These are phyloP conservation scores for Austropuccinia psidii DNA, from an alignment of 1,284 basidiomycete genomes.

Conservation along the genomic window DNA sequence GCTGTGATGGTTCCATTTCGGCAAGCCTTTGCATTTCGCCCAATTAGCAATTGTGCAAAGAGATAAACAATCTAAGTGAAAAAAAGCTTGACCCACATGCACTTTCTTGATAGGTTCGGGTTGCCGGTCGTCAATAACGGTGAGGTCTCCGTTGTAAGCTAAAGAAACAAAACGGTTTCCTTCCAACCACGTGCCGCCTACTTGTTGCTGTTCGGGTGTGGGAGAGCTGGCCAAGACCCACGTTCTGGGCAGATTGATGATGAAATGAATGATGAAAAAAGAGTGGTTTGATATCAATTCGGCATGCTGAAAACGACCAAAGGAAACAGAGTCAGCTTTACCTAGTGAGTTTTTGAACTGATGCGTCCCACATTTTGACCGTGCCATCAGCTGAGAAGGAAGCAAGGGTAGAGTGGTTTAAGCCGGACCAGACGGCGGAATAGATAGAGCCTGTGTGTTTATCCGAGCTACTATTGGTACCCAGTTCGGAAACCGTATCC, in stretches of 20 bases:
- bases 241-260: not conserved
- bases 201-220: conserved; percentile 58
- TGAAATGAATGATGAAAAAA: not conserved
- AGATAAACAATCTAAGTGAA: not conserved
- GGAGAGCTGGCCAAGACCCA: conserved; percentile 21
- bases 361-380: conserved; percentile 63
- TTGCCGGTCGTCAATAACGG: conserved; percentile 69
- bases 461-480: conserved; percentile 60
- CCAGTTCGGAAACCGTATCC: conserved; percentile 64
- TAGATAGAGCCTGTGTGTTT: conserved; percentile 50
- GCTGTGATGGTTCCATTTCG: conserved; percentile 35
- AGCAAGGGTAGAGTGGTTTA: conserved; percentile 60
- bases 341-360: conserved; percentile 14
- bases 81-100: conserved; percentile 6
- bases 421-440: conserved; percentile 51
- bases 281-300: not conserved
- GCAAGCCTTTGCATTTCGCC: not conserved
- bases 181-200: conserved; percentile 60
- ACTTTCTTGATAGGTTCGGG: conserved; percentile 48
- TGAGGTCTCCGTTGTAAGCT: conserved; percentile 73
- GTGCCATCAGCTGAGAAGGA: conserved; percentile 83
- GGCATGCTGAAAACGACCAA: not conserved
- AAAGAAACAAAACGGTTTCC: conserved; percentile 67
- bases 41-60: not conserved
- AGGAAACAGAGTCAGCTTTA: too few relatives aligned